phyloP scores from a whole-genome alignment of 805 yeast genomes.

The Lipomyces spencermartinsiae region DNA sequence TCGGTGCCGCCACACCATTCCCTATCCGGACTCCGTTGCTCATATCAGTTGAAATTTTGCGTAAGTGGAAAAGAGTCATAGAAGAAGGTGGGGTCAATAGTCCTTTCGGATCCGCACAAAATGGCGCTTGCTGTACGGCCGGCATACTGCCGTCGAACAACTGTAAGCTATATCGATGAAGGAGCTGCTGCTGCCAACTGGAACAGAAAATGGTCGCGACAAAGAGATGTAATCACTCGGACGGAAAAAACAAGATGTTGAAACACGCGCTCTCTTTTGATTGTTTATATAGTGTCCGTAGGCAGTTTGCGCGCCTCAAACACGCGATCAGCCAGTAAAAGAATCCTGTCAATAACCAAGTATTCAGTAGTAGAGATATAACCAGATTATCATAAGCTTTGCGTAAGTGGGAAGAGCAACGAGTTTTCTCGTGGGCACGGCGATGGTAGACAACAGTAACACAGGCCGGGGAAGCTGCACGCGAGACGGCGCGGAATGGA shows the following conservation, averaged over 20 bases:
- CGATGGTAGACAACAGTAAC: not conserved
- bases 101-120: not conserved
- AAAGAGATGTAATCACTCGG: not conserved
- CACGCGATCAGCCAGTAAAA: not conserved
- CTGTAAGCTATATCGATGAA: not conserved
- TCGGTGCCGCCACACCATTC: conserved; percentile 5
- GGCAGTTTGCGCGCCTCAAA: not conserved
- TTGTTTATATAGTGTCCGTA: not conserved
- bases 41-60: not conserved
- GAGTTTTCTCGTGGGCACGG: not conserved
- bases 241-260: not conserved
- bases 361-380: not conserved
- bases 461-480: not conserved
- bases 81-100: conserved; percentile 3
- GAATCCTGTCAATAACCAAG: not conserved
- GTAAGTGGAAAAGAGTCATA: conserved; percentile 2
- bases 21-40: not conserved
- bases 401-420: not conserved
- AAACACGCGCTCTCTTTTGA: not conserved
- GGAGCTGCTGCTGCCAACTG: not conserved
- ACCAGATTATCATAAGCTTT: not conserved
- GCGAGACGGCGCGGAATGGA: conserved; percentile 1
- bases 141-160: not conserved
- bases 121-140: not conserved
- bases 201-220: not conserved